Evolutionary conservation across 2,329 filamentous ascomycete species (phyloP).

Genomic region (Onygena corvina): DNA sequence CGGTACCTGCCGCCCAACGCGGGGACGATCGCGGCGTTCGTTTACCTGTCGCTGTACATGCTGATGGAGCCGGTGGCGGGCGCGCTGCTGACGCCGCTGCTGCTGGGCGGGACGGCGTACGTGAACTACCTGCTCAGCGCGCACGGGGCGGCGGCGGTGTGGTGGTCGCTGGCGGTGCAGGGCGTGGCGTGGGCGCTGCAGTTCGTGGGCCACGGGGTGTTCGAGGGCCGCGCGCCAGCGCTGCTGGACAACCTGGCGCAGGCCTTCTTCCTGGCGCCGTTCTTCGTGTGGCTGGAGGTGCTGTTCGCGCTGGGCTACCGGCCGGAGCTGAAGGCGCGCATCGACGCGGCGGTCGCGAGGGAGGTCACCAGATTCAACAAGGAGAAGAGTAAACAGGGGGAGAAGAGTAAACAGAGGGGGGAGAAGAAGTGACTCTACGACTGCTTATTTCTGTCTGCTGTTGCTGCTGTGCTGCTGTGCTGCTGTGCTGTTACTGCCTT

Average conservation of each 20-base stretch:
- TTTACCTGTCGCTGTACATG: conserved; percentile 71
- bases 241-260: conserved; percentile 85
- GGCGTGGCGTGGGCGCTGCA: conserved; percentile 73
- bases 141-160: conserved; percentile 48
- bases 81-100: conserved; percentile 59
- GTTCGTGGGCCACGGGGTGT: conserved; percentile 81
- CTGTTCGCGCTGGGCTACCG: conserved; percentile 86
- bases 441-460: no score
- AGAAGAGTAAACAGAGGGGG: conserved; percentile 1
- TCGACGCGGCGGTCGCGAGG: conserved; percentile 61
- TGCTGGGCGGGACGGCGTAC: conserved; percentile 61
- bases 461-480: no score
- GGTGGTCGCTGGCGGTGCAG: conserved; percentile 57
- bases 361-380: conserved; percentile 68
- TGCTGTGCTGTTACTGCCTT: no score
- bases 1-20: conserved; percentile 49
- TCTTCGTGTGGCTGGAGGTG: conserved; percentile 95
- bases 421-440: no score
- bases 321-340: conserved; percentile 67
- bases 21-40: conserved; percentile 44
- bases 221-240: conserved; percentile 77
- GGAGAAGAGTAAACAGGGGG: conserved; percentile 27
- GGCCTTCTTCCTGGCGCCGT: conserved; percentile 80
- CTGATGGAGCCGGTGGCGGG: conserved; percentile 91
- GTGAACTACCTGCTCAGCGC: conserved; percentile 61